A percentile compares a stretch with the other conserved stretches of the same genome.
Evolutionary conservation across 139 green algal genomes (phyloP).

Genomic region (Edaphochlamys debaryana): DNA sequence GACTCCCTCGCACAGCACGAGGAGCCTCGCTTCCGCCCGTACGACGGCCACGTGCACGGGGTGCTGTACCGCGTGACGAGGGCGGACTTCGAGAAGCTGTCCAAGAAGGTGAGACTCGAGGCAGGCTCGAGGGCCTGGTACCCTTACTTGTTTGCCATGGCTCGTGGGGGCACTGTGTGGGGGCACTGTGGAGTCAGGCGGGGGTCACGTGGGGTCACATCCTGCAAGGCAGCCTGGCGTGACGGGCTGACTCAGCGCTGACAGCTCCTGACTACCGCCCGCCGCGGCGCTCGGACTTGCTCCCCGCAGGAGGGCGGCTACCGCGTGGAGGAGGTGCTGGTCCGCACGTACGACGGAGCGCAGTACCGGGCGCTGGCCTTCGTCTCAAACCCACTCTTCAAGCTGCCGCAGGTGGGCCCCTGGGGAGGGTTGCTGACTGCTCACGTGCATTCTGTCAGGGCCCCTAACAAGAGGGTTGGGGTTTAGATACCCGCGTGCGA

Average conservation of each 20-base stretch:
- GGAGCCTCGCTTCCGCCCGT: constrained; percentile 25
- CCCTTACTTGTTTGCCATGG: no score
- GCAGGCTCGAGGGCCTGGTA: no score
- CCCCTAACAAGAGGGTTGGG: not conserved
- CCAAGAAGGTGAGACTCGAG: constrained; percentile 45
- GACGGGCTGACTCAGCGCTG: no score
- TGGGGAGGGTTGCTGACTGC: not conserved
- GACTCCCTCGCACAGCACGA: not conserved
- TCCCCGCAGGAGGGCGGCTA: constrained; percentile 50
- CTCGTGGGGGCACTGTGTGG: no score
- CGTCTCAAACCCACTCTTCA: constrained; percentile 48
- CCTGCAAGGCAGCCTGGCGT: no score
- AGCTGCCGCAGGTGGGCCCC: not conserved
- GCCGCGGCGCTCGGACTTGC: no score
- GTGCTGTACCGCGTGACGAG: constrained; percentile 54
- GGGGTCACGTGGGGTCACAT: no score
- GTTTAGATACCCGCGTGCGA: not conserved
- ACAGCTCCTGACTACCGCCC: no score
- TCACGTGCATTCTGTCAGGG: no score
- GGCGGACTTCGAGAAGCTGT: constrained; percentile 52
- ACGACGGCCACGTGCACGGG: constrained; percentile 48
- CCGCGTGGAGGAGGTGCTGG: constrained; percentile 51
- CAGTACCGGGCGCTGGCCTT: constrained; percentile 40
- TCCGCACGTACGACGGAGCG: constrained; percentile 60
- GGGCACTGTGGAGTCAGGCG: no score